Percentiles rank a stretch among this genome's conserved stretches.
Evolutionary conservation across 805 yeast genomes (phyloP).

Genomic region (Ogataea ganodermae): DNA sequence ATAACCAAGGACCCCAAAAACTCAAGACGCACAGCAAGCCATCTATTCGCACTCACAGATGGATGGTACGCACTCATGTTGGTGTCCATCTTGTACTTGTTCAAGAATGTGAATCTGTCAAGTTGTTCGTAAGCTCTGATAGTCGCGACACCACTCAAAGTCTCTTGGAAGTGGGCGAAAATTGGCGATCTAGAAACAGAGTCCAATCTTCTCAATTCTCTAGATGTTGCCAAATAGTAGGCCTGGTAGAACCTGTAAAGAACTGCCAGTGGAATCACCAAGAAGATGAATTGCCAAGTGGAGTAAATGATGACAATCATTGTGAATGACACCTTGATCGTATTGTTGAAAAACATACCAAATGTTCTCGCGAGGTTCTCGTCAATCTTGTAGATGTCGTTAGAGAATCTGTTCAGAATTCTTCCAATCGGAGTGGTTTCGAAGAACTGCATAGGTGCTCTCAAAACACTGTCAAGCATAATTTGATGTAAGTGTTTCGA

Average conservation of each 20-base stretch:
- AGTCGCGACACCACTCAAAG: conserved; percentile 72
- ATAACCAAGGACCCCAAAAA: conserved; percentile 88
- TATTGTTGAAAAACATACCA: conserved; percentile 63
- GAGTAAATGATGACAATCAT: conserved; percentile 77
- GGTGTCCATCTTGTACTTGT: conserved; percentile 72
- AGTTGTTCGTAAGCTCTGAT: conserved; percentile 75
- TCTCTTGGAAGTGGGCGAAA: conserved; percentile 82
- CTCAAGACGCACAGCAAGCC: conserved; percentile 96
- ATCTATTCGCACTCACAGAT: conserved; percentile 88
- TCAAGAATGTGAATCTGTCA: conserved; percentile 61
- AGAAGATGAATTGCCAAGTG: conserved; percentile 80
- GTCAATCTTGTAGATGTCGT: conserved; percentile 87
- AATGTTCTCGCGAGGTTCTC: conserved; percentile 73
- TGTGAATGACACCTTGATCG: conserved; percentile 69
- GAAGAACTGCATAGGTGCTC: conserved; percentile 94
- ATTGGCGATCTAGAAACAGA: conserved; percentile 80
- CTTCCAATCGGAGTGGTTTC: conserved; percentile 97
- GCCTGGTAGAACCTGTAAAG: conserved; percentile 74
- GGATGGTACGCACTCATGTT: conserved; percentile 94
- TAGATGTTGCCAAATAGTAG: conserved; percentile 71
- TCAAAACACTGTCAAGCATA: conserved; percentile 71
- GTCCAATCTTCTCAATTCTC: conserved; percentile 82
- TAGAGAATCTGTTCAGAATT: conserved; percentile 86
- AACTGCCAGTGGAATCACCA: conserved; percentile 68
- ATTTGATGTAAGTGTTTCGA: conserved; percentile 72